A percentile compares a stretch with the other conserved stretches of the same genome.
phyloP scores from a whole-genome alignment of 257 asterid genomes.

The Forsythia viridissima region DNA sequence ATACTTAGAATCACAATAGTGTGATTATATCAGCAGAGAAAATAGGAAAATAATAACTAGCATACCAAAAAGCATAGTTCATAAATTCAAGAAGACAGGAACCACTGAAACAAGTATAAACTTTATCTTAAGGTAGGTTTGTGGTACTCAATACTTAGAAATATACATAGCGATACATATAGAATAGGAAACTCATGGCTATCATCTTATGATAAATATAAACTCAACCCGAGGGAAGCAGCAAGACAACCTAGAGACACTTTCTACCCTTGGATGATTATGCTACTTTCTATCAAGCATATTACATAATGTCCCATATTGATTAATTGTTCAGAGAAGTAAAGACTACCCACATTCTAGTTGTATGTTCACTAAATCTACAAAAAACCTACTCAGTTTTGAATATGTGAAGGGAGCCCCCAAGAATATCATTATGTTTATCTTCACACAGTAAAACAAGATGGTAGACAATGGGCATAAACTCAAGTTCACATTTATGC shows the following conservation, averaged over 20 bases:
- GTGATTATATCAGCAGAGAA: not conserved
- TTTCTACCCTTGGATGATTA: conserved; percentile 6
- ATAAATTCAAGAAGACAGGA: not conserved
- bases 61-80: conserved; percentile 7
- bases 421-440: not conserved
- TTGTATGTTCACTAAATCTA: not conserved
- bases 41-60: not conserved
- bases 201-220: not conserved
- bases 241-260: conserved; percentile 8
- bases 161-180: not conserved
- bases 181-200: not conserved
- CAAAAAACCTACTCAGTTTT: not conserved
- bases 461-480: not conserved
- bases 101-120: not conserved
- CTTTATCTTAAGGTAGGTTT: not conserved
- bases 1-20: not conserved
- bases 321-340: not conserved
- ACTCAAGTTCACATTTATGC: not conserved
- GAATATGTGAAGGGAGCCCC: not conserved
- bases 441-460: not conserved
- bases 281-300: not conserved
- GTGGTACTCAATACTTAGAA: not conserved
- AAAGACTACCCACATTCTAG: not conserved
- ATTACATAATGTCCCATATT: not conserved
- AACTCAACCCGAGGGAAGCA: conserved; percentile 1